These are phyloP conservation scores for Salix dunnii DNA, from an alignment of 345 rosid genomes.

Conservation along the genomic window DNA sequence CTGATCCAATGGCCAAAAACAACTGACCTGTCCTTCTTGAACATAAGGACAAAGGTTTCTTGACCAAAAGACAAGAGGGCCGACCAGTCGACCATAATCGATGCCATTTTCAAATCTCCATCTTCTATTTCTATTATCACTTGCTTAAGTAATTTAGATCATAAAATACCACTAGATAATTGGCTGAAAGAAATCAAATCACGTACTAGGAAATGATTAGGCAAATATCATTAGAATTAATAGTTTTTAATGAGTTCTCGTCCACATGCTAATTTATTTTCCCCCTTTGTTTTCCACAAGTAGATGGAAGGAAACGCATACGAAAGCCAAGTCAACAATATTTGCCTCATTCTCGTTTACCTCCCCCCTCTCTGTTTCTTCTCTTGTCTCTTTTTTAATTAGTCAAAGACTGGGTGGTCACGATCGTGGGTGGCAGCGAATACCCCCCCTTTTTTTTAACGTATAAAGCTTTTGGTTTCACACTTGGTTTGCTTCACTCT, in stretches of 20 bases:
- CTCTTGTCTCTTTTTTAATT: not conserved
- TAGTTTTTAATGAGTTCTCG: not conserved
- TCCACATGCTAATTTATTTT: not conserved
- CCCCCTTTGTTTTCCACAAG: not conserved
- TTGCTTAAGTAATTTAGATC: not conserved
- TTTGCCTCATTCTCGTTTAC: not conserved
- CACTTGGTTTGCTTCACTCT: conserved; percentile 11
- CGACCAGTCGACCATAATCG: not conserved
- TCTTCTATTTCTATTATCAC: not conserved
- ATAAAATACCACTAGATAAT: not conserved
- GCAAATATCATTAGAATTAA: not conserved
- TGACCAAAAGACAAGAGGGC: not conserved
- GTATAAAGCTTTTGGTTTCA: conserved; percentile 25
- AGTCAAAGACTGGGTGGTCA: conserved; percentile 32
- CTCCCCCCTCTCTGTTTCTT: not conserved
- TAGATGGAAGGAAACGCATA: not conserved
- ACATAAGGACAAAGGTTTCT: not conserved
- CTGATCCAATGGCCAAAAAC: not conserved
- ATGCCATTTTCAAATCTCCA: not conserved
- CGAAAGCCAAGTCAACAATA: conserved; percentile 21
- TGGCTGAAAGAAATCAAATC: no score
- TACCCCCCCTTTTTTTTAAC: not conserved
- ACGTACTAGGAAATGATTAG: not conserved
- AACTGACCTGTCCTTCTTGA: not conserved
- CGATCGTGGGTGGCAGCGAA: conserved; percentile 27